Conservation (phyloP, 768 basidiomycete species). For the Trametes coccinea region DNA sequence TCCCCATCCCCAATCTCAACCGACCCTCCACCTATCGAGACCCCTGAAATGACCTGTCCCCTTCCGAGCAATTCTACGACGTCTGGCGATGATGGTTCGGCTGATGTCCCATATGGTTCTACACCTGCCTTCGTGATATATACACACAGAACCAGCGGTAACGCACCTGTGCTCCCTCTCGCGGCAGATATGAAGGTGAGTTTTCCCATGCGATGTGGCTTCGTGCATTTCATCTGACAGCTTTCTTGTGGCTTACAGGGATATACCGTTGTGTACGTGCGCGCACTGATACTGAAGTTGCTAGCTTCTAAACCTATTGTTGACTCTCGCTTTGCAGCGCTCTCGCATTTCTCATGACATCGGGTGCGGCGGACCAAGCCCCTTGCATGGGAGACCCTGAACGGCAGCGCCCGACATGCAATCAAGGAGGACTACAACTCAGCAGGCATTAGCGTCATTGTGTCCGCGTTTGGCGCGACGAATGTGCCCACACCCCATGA, state of each 20-base stretch:
- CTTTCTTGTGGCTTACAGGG: neutral
- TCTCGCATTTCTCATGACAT: constrained; percentile 14
- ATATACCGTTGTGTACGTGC: constrained; percentile 14
- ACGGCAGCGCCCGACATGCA: constrained; percentile 11
- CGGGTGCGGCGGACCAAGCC: constrained; percentile 14
- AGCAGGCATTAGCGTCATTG: constrained; percentile 26
- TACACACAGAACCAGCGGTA: constrained; percentile 4
- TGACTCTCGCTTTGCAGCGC: neutral
- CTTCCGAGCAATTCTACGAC: neutral
- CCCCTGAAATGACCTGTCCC: neutral
- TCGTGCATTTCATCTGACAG: too few relatives aligned
- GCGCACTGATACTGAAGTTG: too few relatives aligned
- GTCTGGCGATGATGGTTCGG: neutral
- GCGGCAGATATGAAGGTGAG: constrained; percentile 10
- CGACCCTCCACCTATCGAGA: too few relatives aligned
- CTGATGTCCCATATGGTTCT: neutral
- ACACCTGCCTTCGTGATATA: constrained; percentile 16
- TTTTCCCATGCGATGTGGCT: neutral
- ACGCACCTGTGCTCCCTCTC: constrained; percentile 9
- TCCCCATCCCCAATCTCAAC: too few relatives aligned
- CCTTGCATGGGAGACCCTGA: constrained; percentile 6
- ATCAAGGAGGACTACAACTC: constrained; percentile 26
- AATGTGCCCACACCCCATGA: constrained; percentile 36
- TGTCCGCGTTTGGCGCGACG: constrained; percentile 26
- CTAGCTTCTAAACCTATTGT: too few relatives aligned